Conservation (phyloP, 345 rosid species). For the Tarenaya hassleriana region DNA sequence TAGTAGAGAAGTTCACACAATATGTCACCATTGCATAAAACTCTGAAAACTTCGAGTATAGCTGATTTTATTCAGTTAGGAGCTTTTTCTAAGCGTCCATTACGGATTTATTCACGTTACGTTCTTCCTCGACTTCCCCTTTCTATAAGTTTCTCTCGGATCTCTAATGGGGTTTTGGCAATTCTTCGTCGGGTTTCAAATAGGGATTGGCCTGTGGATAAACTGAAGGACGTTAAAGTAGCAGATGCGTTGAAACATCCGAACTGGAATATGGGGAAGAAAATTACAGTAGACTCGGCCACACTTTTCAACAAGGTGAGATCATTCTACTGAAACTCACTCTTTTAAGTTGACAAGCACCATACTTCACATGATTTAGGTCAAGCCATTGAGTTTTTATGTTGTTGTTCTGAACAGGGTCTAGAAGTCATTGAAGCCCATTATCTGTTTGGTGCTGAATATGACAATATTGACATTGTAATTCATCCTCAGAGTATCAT, state of each 20-base stretch:
- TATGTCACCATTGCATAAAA: too few relatives aligned
- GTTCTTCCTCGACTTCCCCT: too few relatives aligned
- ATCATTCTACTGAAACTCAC: slow-evolving; percentile 1
- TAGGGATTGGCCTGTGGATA: slow-evolving; percentile 90
- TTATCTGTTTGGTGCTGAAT: slow-evolving; percentile 87
- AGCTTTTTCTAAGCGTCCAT: too few relatives aligned
- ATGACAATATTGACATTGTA: slow-evolving; percentile 80
- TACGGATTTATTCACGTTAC: too few relatives aligned
- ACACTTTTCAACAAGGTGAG: slow-evolving; percentile 91
- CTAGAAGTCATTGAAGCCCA: slow-evolving; percentile 97
- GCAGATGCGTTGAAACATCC: slow-evolving; percentile 99
- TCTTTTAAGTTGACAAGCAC: background rate
- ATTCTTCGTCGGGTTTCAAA: slow-evolving; percentile 1
- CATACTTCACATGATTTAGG: background rate
- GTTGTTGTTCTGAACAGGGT: slow-evolving; percentile 52
- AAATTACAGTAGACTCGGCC: slow-evolving; percentile 93
- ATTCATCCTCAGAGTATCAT: slow-evolving; percentile 92
- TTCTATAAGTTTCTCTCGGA: background rate
- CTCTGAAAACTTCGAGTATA: background rate
- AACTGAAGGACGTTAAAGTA: slow-evolving; percentile 81
- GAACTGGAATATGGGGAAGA: slow-evolving; percentile 95
- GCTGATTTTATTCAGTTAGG: too few relatives aligned
- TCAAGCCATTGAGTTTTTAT: slow-evolving; percentile 2
- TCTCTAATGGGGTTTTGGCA: background rate
- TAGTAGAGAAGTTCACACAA: too few relatives aligned